Evolutionary conservation across 2,329 filamentous ascomycete species (phyloP).

Genomic region (Rhytidhysteron rufulum): DNA sequence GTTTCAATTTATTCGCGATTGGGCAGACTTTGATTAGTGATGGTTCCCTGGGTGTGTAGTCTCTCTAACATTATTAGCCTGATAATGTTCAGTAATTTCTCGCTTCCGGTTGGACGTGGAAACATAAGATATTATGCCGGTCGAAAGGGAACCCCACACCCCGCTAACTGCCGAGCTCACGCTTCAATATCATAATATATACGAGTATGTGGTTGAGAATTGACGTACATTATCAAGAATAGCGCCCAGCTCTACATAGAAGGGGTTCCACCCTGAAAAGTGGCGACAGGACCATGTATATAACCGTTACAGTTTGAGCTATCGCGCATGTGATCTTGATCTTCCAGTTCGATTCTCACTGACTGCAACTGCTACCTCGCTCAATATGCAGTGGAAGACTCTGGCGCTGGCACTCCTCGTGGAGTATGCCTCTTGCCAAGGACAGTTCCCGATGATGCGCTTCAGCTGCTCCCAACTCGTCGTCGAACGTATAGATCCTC

Average conservation of each 20-base stretch:
- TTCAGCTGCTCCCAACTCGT: slow-evolving; percentile 22
- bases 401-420: slow-evolving; percentile 11
- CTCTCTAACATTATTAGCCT: too few relatives aligned
- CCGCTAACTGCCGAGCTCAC: slow-evolving; percentile 10
- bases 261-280: slow-evolving; percentile 2
- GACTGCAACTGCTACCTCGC: not conserved
- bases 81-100: too few relatives aligned
- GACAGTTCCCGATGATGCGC: slow-evolving; percentile 12
- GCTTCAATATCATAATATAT: slow-evolving; percentile 5
- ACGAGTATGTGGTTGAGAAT: slow-evolving; percentile 3
- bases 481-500: slow-evolving; percentile 20
- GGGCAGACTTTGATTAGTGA: too few relatives aligned
- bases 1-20: too few relatives aligned
- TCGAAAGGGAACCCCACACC: slow-evolving; percentile 2
- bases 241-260: slow-evolving; percentile 4
- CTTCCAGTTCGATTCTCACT: slow-evolving; percentile 2
- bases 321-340: slow-evolving; percentile 2
- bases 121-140: not conserved
- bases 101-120: too few relatives aligned
- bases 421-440: slow-evolving; percentile 7
- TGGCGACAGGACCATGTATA: slow-evolving; percentile 6
- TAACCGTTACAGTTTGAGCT: slow-evolving; percentile 2
- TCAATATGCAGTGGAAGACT: slow-evolving; percentile 14
- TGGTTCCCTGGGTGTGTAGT: too few relatives aligned
- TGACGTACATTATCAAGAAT: too few relatives aligned